phyloP scores from a whole-genome alignment of 805 yeast species.

The Myxozyma kluyveri region DNA sequence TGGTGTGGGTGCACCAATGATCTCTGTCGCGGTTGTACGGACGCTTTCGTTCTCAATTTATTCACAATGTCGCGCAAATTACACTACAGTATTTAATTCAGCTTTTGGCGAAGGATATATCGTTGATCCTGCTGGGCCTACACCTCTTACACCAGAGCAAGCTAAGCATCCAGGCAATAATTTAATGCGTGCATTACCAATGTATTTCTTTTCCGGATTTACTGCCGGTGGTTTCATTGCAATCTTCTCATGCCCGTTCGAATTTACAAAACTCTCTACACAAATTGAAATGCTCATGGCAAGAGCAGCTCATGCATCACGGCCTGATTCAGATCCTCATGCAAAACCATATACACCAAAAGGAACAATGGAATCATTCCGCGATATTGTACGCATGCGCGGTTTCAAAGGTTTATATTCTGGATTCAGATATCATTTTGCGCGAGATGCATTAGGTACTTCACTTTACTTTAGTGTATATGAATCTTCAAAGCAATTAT shows the following conservation, averaged over 20 bases:
- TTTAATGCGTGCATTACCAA: conserved; percentile 22
- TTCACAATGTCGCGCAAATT: conserved; percentile 51
- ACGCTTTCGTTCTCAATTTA: conserved; percentile 66
- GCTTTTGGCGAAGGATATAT: conserved; percentile 12
- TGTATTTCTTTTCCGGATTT: conserved; percentile 51
- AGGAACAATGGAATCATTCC: conserved; percentile 47
- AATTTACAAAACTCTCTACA: conserved; percentile 75
- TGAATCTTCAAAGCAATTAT: conserved; percentile 59
- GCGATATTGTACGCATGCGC: conserved; percentile 54
- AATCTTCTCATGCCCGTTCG: conserved; percentile 76
- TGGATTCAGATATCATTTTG: conserved; percentile 64
- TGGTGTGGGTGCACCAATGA: conserved; percentile 49
- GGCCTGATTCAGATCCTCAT: conserved; percentile 38
- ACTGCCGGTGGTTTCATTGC: conserved; percentile 65
- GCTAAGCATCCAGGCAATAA: conserved; percentile 11
- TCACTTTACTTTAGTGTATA: conserved; percentile 73
- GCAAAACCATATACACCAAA: conserved; percentile 30
- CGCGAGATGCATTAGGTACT: conserved; percentile 68
- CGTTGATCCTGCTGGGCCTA: conserved; percentile 16
- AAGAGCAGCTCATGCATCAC: conserved; percentile 34
- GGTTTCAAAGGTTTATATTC: conserved; percentile 69
- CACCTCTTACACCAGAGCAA: conserved; percentile 18
- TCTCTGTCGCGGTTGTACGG: conserved; percentile 46
- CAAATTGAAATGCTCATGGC: conserved; percentile 55
- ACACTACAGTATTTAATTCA: conserved; percentile 9